Evolutionary conservation across 352 stramenopile species (phyloP), one percentile per base, ranked within the genome.

Genomic region (Pythium folliculosum): DNA sequence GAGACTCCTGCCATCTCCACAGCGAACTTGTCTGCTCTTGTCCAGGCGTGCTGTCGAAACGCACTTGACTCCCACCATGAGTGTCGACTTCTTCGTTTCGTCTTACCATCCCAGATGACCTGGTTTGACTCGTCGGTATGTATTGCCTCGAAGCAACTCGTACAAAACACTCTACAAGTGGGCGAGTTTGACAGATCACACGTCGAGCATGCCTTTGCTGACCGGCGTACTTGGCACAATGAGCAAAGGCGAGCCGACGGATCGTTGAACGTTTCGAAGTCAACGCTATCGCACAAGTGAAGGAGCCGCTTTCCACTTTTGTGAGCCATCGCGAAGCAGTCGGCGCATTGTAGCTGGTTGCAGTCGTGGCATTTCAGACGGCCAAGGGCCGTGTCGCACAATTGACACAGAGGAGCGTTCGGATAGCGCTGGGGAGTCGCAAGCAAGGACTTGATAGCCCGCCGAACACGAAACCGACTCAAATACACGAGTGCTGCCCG

Each of bases 391-490:
- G 27, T 40, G 21, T 72, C 65, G 48, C 77, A 84, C 19, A 73
- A 63, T 63, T 80, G 67, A 58, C 77, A 84, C 5, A 84, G 54
- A 4, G 75, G 77, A 4, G 75, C 59, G 38, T 81, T 72, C 9
- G 63, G 70, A 30, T 78, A 81, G 1, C 62, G 60, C 8, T 43
- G 3, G 23, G 72, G 25, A 0, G 62, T 79, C 17, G 71, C 54
- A 0, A 73, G n/a, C 5, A 77, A 60, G 19, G 60, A 58, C 9
- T 49, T 9, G 1, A 75, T n/a, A 5, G 58, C 68, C 23, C 49
- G 25, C 21, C 23, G 68, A 16, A 71, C 3, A 16, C 57, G 60
- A 38, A 67, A 62, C 0, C 66, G 54, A 16, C 25, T 27, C 14
- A 76, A 60, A 27, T 53, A 48, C 3, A 37, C 5, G 7, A 65